Base-by-base conservation (phyloP, 2,329 filamentous ascomycete species). In the Botrytis medusae region DNA sequence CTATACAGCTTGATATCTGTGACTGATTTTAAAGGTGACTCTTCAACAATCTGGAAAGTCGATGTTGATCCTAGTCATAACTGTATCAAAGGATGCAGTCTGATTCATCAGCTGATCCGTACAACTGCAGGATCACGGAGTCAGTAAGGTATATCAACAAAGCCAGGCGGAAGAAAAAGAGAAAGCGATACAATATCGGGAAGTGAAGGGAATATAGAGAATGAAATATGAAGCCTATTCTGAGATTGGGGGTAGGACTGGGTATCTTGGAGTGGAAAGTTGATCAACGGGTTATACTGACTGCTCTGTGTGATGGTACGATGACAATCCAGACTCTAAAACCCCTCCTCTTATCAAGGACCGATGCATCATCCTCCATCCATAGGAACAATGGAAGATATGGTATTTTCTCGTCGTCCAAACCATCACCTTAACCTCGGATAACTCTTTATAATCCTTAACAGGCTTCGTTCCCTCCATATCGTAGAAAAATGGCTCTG, bases 401-500 rank as follows among this genome's bases (percentile, higher is more conserved):
- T 62, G 59, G 37, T 62, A 62, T 40, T 62, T 62, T 37, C 59
- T 62, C 22, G 59, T 37, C 2, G 59, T 62, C 59, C 59, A 62
- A 8, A 62, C 59, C 59, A 40, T 40, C 32, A 40, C 59, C 37
- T 40, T 62, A 16, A 62, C 59, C 32, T 62, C 59, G 22, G 59
- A 62, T 34, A 62, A 25, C 22, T 62, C 59, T 40, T 62, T n/a
- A 37, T 62, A 62, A 40, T 62, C 34, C 34, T 62, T 62, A 14
- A 62, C 22, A 14, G 59, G 59, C 4, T 62, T 62, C 16, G 59
- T 62, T 62, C 32, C 59, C 59, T 62, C 59, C 34, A 37, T 25
- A 37, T 62, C 59, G 22, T 62, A 62, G 59, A 40, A 62, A 62
- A 62, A 62, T 40, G 59, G 59, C 34, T 62, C 59, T 62, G 59